phyloP scores from a whole-genome alignment of 306 rosid species.

The Dalbergia oliveri region DNA sequence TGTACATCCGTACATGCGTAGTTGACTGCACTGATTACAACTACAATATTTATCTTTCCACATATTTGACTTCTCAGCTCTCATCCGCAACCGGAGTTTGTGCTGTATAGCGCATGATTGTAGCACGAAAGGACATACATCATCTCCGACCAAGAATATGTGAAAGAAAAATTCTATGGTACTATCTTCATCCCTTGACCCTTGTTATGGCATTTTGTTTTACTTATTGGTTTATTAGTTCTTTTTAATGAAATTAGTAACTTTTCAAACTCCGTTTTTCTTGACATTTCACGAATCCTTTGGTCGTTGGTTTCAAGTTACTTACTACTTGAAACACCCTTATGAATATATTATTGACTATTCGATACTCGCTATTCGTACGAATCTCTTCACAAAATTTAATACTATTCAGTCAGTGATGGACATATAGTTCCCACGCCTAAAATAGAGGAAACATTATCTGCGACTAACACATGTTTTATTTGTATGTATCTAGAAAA shows the following conservation, averaged over 20 bases:
- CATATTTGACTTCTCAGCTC: neutral
- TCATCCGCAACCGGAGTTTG: neutral
- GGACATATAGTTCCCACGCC: neutral
- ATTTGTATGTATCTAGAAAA: constrained; percentile 28
- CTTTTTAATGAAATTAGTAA: neutral
- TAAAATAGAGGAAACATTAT: constrained; percentile 13
- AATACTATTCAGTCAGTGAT: neutral
- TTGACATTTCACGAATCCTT: no score
- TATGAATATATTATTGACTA: neutral
- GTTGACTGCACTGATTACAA: neutral
- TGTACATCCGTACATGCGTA: neutral
- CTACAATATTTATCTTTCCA: neutral
- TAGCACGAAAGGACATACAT: neutral
- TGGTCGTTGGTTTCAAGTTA: no score
- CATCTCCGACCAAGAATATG: neutral
- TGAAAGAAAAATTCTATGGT: neutral
- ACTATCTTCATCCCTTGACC: neutral
- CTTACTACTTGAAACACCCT: no score
- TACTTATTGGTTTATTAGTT: neutral
- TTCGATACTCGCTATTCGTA: neutral
- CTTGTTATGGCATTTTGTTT: neutral
- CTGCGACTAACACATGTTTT: constrained; percentile 30
- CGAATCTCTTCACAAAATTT: neutral
- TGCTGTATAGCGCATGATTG: neutral
- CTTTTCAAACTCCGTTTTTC: no score